Evolutionary conservation across 2,329 filamentous ascomycete species (phyloP).

Genomic region (Alternaria ethzedia): DNA sequence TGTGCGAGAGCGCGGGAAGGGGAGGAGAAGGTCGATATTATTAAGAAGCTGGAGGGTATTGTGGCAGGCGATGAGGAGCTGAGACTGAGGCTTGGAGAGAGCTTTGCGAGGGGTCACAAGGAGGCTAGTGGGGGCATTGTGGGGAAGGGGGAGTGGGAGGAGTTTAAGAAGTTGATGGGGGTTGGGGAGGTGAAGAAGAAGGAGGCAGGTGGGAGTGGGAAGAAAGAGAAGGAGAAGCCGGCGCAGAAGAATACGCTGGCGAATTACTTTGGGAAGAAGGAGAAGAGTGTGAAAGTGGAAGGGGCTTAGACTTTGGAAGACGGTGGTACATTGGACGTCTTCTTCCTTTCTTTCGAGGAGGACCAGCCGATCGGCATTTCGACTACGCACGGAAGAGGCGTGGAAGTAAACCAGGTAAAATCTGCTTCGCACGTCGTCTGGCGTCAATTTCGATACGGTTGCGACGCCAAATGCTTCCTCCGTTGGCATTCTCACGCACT

Average conservation of each 20-base stretch:
- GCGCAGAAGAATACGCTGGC: slow-evolving; percentile 42
- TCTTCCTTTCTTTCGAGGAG: not conserved
- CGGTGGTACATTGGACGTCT: not conserved
- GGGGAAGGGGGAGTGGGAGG: slow-evolving; percentile 66
- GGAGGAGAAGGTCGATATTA: slow-evolving; percentile 66
- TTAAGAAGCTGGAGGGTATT: slow-evolving; percentile 61
- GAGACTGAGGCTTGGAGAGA: slow-evolving; percentile 63
- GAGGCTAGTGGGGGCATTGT: slow-evolving; percentile 72
- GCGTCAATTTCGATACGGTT: not conserved
- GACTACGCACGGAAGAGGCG: not conserved
- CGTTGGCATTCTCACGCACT: not conserved
- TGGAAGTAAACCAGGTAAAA: not conserved
- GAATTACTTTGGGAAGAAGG: slow-evolving; percentile 40
- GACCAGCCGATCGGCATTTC: not conserved
- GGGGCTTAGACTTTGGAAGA: not conserved
- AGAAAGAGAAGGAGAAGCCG: slow-evolving; percentile 34
- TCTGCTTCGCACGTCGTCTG: no score
- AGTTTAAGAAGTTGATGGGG: slow-evolving; percentile 65
- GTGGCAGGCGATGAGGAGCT: slow-evolving; percentile 51
- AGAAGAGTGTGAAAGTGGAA: not conserved
- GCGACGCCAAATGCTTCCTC: not conserved
- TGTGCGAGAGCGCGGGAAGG: slow-evolving; percentile 59
- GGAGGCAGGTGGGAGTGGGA: slow-evolving; percentile 22
- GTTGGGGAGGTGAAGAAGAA: slow-evolving; percentile 61
- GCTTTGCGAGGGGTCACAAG: slow-evolving; percentile 70